Evolutionary conservation across 2,329 filamentous ascomycete species (phyloP).

Genomic region (Mollisiaceae sp.): DNA sequence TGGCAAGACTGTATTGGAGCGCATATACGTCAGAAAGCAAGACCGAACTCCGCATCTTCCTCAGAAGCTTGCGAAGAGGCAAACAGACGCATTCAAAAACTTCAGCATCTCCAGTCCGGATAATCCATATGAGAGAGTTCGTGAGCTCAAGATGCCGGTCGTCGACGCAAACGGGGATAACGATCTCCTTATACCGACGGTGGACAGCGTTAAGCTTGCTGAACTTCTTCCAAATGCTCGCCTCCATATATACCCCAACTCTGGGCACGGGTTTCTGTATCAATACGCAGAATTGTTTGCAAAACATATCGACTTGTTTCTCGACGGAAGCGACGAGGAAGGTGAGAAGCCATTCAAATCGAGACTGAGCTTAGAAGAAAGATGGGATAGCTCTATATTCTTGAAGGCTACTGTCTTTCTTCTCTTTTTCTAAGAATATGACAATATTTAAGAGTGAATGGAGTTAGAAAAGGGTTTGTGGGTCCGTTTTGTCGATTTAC

Average conservation of each 20-base stretch:
- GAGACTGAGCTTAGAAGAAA: conserved; percentile 2
- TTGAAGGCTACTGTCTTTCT: neutral
- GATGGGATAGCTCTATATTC: neutral
- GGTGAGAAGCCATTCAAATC: neutral
- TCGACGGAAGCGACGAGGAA: conserved; percentile 17
- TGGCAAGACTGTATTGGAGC: conserved; percentile 44
- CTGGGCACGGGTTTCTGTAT: conserved; percentile 33
- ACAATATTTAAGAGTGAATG: neutral
- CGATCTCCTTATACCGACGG: conserved; percentile 31
- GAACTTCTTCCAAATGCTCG: conserved; percentile 22
- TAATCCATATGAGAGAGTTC: conserved; percentile 35
- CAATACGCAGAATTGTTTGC: conserved; percentile 32
- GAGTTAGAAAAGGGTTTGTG: too few relatives aligned
- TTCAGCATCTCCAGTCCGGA: conserved; percentile 19
- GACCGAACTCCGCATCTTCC: conserved; percentile 25
- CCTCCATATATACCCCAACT: conserved; percentile 30
- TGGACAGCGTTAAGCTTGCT: conserved; percentile 27
- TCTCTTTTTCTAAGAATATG: neutral
- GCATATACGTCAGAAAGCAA: conserved; percentile 32
- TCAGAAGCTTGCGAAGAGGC: conserved; percentile 19
- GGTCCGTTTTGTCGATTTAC: too few relatives aligned
- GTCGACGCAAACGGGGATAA: conserved; percentile 40
- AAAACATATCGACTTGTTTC: conserved; percentile 28
- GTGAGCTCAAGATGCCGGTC: conserved; percentile 40
- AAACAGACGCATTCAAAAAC: conserved; percentile 26